phyloP scores from a whole-genome alignment of 1,139 yeast genomes.

The Candida sp. region DNA sequence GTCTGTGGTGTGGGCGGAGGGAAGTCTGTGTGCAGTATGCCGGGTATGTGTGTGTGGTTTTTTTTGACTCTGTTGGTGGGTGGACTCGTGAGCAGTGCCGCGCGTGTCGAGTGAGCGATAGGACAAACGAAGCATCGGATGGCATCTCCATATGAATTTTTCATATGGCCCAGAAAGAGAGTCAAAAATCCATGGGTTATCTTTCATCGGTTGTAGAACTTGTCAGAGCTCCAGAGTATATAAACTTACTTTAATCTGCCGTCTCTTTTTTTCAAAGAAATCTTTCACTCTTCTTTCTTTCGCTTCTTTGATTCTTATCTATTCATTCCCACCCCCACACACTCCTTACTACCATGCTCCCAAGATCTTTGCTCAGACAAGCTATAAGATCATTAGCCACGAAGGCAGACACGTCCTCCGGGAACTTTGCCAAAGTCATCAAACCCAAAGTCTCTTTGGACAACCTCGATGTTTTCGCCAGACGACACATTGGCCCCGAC shows the following conservation, averaged over 20 bases:
- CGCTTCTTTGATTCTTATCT: background rate
- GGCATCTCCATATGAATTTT: background rate
- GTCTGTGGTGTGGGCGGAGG: no score
- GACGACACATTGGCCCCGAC: slow-evolving; percentile 92
- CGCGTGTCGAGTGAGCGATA: background rate
- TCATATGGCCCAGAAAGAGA: background rate
- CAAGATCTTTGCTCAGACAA: slow-evolving; percentile 1
- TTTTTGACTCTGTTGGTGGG: no score
- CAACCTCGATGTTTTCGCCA: slow-evolving; percentile 79
- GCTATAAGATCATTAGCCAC: slow-evolving; percentile 23
- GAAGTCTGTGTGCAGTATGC: no score
- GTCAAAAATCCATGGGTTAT: background rate
- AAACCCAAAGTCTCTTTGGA: slow-evolving; percentile 36
- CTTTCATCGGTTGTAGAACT: background rate
- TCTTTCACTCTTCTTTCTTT: background rate
- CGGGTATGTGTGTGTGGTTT: no score
- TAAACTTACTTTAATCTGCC: background rate
- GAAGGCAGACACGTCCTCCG: slow-evolving; percentile 53
- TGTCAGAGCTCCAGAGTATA: background rate
- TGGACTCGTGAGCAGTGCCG: background rate
- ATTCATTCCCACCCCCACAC: background rate
- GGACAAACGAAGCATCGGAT: background rate
- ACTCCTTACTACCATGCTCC: background rate
- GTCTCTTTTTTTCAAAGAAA: no score
- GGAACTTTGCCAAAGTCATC: slow-evolving; percentile 43